A percentile compares a stretch with the other conserved stretches of the same genome.
These are phyloP conservation scores for Mitragyna speciosa DNA, from an alignment of 257 asterid genomes.

Conservation along the genomic window DNA sequence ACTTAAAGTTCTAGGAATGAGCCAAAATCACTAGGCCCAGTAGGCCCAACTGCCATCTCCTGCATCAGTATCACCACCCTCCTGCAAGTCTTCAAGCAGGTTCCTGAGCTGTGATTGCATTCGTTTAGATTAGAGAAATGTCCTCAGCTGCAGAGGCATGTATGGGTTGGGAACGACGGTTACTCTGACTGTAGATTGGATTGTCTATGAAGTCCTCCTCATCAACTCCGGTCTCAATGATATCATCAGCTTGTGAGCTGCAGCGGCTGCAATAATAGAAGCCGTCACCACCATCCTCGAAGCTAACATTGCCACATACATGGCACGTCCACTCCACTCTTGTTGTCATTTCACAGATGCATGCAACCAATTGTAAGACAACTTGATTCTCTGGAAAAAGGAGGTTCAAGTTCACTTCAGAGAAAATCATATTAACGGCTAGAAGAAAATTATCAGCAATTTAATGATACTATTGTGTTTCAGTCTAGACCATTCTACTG, in stretches of 20 bases:
- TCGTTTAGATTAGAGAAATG: constrained; percentile 40
- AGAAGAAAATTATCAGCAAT: not conserved
- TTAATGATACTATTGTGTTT: not conserved
- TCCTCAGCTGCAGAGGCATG: constrained; percentile 29
- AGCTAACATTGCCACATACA: constrained; percentile 42
- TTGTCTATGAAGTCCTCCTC: constrained; percentile 42
- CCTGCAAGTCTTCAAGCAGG: constrained; percentile 24
- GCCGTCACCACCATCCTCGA: constrained; percentile 51
- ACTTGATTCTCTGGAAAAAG: not conserved
- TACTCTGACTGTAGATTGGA: constrained; percentile 32
- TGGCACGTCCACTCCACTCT: constrained; percentile 36
- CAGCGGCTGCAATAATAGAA: constrained; percentile 53
- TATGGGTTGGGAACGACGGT: constrained; percentile 34
- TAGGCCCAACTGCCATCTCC: constrained; percentile 52
- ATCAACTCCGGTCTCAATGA: constrained; percentile 47
- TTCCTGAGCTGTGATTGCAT: constrained; percentile 38
- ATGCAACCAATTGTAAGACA: not conserved
- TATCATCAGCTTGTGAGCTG: constrained; percentile 55
- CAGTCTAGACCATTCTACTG: not conserved
- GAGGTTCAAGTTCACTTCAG: too few relatives aligned
- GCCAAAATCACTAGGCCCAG: constrained; percentile 61
- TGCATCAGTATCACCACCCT: constrained; percentile 18
- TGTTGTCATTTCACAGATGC: constrained; percentile 22
- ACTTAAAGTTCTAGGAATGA: constrained; percentile 25
- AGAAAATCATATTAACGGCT: not conserved